These are phyloP conservation scores for Biancaea sappan DNA, from an alignment of 306 rosid genomes.

Conservation along the genomic window DNA sequence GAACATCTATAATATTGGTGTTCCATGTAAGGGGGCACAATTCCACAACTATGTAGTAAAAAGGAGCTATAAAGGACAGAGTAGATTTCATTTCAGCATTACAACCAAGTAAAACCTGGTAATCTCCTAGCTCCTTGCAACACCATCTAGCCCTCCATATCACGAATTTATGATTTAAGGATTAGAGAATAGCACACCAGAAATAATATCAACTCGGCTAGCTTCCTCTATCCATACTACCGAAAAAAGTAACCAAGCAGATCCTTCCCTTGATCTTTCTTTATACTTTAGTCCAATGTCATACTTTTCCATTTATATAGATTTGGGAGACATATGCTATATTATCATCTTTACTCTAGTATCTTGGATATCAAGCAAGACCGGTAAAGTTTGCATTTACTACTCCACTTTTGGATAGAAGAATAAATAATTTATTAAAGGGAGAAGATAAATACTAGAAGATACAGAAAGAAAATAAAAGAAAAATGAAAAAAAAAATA, in stretches of 20 bases:
- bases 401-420: no score
- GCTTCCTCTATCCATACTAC: constrained; percentile 19
- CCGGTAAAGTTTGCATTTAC: no score
- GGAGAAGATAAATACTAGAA: no score
- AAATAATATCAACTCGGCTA: neutral
- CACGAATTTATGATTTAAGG: neutral
- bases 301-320: neutral
- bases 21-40: no score
- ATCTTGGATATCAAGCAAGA: no score
- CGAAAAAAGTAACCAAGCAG: constrained; percentile 19
- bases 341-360: no score
- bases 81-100: constrained; percentile 3
- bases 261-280: neutral
- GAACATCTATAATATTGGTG: no score
- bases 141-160: constrained; percentile 23
- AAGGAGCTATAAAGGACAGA: constrained; percentile 1
- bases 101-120: constrained; percentile 18
- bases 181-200: constrained; percentile 19
- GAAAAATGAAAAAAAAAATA: no score
- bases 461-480: no score
- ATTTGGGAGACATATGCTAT: no score
- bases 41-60: no score
- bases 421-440: no score
- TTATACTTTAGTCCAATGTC: neutral
- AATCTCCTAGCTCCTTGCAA: neutral